Evolutionary conservation across 441 rosid species (phyloP), one percentile per base, ranked within the genome.

Genomic region (Breynia disticha): DNA sequence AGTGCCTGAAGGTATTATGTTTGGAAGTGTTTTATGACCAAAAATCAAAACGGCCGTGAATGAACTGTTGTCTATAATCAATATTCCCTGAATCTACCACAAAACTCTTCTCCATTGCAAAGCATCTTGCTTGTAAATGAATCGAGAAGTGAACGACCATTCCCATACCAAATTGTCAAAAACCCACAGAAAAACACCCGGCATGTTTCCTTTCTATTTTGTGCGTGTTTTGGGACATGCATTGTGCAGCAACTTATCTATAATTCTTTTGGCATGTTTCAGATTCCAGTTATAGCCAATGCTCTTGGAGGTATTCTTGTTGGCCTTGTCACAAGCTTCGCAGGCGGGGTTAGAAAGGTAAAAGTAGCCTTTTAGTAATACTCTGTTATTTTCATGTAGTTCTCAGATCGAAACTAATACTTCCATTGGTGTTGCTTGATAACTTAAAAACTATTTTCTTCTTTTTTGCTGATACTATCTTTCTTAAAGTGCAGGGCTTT

Each of bases 261-360:
- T 20, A 46, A 46, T 4, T 38, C 46, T 28, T 61, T 52, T 61
- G 21, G 48, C 12, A 39, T 59, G 22, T 59, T 71, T 54, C 80
- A 93, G 97, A 77, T 93, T 58, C 97, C 97, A 16, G 81, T 93
- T 52, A 52, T 84, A 59, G 63, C 70, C 54, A 93, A 93, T 75
- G 83, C 98, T 1, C 77, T 93, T 35, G 95, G 97, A 46, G 98
- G 98, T 52, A 93, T 93, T 65, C 97, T 93, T 20, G 98, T 93
- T 61, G 98, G 98, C 54, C 79, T 93, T 19, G 85, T 93, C 46
- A 93, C 97, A 61, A 88, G 91, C 79, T 67, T 76, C 55, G 98
- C 97, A 11, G 97, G 98, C 67, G 98, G 98, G 39, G 95, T 93
- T 60, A 81, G 91, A 72, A 93, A 93, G 98, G 98, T 81, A 76